These are phyloP conservation scores for Penicillium ucsense DNA, from an alignment of 495 filamentous ascomycete genomes.

Conservation along the genomic window DNA sequence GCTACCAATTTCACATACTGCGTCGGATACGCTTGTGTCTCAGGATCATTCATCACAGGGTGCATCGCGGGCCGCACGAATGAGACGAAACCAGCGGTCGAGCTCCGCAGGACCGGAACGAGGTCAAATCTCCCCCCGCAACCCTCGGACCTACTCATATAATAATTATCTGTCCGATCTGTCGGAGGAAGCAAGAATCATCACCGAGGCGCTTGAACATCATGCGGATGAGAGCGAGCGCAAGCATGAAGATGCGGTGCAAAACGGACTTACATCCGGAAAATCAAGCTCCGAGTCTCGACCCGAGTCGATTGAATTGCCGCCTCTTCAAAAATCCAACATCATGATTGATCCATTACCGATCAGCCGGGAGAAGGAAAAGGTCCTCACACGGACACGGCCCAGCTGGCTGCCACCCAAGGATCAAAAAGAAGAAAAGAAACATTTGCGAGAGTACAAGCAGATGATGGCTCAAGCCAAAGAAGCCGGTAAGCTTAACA, in stretches of 20 bases:
- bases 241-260: conserved; percentile 39
- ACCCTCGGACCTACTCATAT: conserved; percentile 74
- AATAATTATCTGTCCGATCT: conserved; percentile 67
- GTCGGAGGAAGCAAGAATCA: conserved; percentile 75
- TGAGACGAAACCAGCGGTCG: conserved; percentile 25
- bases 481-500: conserved; percentile 50
- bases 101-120: conserved; percentile 37
- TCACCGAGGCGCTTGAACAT: conserved; percentile 82
- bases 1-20: conserved; percentile 31
- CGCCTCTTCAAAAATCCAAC: conserved; percentile 75
- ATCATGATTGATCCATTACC: conserved; percentile 95
- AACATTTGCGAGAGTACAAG: conserved; percentile 85
- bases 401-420: conserved; percentile 96
- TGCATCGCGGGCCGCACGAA: conserved; percentile 25
- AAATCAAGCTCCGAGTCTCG: conserved; percentile 45
- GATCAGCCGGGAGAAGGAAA: conserved; percentile 93
- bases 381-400: conserved; percentile 78
- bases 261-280: conserved; percentile 34
- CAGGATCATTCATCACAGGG: conserved; percentile 9
- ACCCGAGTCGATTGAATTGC: conserved; percentile 53
- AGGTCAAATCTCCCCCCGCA: conserved; percentile 38
- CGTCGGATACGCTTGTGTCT: conserved; percentile 15
- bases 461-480: conserved; percentile 78
- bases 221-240: conserved; percentile 61
- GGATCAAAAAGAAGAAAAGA: conserved; percentile 82